phyloP scores from a whole-genome alignment of 2,329 filamentous ascomycete species.

The Fusarium scirpi region DNA sequence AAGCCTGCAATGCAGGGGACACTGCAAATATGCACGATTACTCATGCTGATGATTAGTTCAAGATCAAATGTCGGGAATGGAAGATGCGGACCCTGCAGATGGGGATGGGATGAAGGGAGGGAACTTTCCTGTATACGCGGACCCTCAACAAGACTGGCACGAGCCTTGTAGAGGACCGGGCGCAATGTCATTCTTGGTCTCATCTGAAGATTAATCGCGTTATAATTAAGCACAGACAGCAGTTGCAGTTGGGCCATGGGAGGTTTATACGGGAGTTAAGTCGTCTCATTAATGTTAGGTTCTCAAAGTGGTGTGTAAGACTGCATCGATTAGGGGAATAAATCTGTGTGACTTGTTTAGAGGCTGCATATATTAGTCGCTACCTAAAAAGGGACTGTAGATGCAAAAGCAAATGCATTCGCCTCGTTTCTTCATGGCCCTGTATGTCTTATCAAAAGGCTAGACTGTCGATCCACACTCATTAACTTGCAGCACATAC shows the following conservation, averaged over 20 bases:
- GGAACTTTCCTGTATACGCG: slow-evolving; percentile 7
- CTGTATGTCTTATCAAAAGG: slow-evolving; percentile 19
- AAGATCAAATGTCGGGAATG: slow-evolving; percentile 26
- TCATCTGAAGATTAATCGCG: slow-evolving; percentile 17
- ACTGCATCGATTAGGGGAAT: not conserved
- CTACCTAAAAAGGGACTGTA: not conserved
- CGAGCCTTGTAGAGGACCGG: slow-evolving; percentile 29
- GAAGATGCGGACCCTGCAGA: slow-evolving; percentile 30
- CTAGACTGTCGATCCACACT: slow-evolving; percentile 29
- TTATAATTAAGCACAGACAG: slow-evolving; percentile 12
- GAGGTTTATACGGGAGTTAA: not conserved
- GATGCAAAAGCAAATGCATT: slow-evolving; percentile 1
- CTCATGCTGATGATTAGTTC: slow-evolving; percentile 11
- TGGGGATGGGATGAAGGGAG: not conserved
- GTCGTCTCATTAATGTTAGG: slow-evolving; percentile 22
- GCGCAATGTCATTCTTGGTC: slow-evolving; percentile 14
- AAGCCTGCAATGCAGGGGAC: slow-evolving; percentile 3
- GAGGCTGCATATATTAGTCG: slow-evolving; percentile 1
- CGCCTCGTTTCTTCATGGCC: slow-evolving; percentile 8
- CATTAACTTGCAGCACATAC: slow-evolving; percentile 35
- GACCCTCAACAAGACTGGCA: slow-evolving; percentile 13
- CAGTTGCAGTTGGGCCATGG: not conserved
- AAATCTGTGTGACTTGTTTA: not conserved
- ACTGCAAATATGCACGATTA: slow-evolving; percentile 13
- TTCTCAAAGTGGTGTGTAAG: slow-evolving; percentile 13